phyloP scores from a whole-genome alignment of 2,329 filamentous ascomycete species.

The Colletotrichum somersetense region DNA sequence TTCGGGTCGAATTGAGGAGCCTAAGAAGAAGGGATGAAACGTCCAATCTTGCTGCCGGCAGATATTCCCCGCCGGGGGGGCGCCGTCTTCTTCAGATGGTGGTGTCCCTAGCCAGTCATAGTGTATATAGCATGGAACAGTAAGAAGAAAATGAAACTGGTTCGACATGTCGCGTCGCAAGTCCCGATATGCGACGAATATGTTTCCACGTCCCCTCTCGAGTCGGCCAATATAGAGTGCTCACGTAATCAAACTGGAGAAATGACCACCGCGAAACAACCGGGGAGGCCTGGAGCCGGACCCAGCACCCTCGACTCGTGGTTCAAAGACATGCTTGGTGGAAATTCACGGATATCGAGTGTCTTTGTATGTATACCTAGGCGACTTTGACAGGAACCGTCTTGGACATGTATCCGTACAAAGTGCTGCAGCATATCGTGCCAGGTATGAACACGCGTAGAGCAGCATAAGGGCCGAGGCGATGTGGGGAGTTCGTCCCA shows the following conservation, averaged over 20 bases:
- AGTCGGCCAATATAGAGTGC: neutral
- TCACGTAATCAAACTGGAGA: neutral
- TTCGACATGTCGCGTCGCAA: conserved; percentile 18
- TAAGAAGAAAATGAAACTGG: conserved; percentile 28
- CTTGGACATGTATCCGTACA: too few species aligned
- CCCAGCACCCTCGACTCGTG: neutral
- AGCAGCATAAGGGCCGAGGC: neutral
- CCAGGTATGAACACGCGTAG: neutral
- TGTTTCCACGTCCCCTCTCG: neutral
- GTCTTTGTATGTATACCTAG: too few species aligned
- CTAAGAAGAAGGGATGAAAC: conserved; percentile 13
- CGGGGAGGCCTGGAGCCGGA: neutral
- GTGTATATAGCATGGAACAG: neutral
- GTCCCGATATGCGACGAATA: conserved; percentile 31
- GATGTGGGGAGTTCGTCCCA: conserved; percentile 36
- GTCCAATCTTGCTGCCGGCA: conserved; percentile 15
- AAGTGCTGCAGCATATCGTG: too few species aligned
- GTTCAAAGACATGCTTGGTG: neutral
- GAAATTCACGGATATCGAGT: neutral
- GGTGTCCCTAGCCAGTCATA: neutral
- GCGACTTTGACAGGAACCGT: too few species aligned
- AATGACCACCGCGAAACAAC: neutral
- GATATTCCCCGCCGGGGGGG: neutral
- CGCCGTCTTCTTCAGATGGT: neutral
- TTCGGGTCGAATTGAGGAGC: neutral